phyloP scores from a whole-genome alignment of 2,329 filamentous ascomycete species.

The Onygenales sp. region DNA sequence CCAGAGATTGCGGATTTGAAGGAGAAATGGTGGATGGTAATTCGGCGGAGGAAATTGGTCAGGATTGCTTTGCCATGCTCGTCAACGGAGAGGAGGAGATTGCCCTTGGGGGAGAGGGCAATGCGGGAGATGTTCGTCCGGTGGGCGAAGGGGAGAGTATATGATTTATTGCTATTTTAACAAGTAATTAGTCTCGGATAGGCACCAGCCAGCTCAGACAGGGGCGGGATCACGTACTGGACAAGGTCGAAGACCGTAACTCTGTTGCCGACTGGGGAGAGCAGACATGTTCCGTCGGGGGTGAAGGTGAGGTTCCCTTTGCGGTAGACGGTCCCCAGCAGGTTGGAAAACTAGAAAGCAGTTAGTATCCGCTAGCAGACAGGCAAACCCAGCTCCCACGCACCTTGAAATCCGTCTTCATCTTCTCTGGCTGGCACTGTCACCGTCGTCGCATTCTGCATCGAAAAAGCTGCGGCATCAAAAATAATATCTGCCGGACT shows the following conservation, averaged over 20 bases:
- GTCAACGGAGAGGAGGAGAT: conserved; percentile 85
- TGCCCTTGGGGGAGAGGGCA: conserved; percentile 80
- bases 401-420: conserved; percentile 99
- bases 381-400: neutral
- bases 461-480: neutral
- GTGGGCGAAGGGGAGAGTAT: conserved; percentile 64
- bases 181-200: conserved; percentile 1
- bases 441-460: conserved; percentile 1
- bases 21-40: conserved; percentile 91
- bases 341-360: conserved; percentile 80
- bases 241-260: conserved; percentile 94
- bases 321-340: conserved; percentile 96
- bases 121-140: conserved; percentile 86
- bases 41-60: conserved; percentile 76
- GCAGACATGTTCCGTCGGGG: conserved; percentile 88
- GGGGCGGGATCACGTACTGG: conserved; percentile 52
- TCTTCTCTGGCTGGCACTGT: conserved; percentile 33
- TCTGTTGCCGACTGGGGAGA: conserved; percentile 92
- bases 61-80: conserved; percentile 90
- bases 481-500: neutral
- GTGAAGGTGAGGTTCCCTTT: conserved; percentile 96
- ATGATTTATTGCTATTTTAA: conserved; percentile 31
- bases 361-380: conserved; percentile 15
- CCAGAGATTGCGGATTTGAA: conserved; percentile 76
- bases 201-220: neutral